Conservation (phyloP, 2,329 filamentous ascomycete genomes). For the Verticillium zaregamsianum region DNA sequence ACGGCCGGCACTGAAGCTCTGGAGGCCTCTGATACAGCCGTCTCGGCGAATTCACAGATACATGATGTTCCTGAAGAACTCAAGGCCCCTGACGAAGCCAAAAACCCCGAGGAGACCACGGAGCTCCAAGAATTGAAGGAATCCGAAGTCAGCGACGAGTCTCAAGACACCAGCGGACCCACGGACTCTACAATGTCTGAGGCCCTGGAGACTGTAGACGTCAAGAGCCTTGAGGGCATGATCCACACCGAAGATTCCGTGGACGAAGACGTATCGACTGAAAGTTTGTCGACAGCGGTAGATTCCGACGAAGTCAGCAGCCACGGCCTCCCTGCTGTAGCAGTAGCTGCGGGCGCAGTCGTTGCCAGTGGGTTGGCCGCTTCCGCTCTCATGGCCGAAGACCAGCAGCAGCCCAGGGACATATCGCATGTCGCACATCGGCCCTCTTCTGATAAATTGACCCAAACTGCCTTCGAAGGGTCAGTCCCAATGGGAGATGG, state of each 20-base stretch:
- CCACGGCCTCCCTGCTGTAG: neutral
- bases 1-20: neutral
- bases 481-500: neutral
- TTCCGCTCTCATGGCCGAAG: neutral
- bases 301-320: neutral
- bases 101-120: neutral
- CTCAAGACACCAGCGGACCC: neutral
- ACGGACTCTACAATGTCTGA: too few relatives aligned
- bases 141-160: neutral
- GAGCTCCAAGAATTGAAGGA: too few relatives aligned
- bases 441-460: conserved; percentile 11
- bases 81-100: neutral
- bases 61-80: neutral
- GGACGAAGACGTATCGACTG: neutral
- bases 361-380: conserved; percentile 1
- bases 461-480: conserved; percentile 6
- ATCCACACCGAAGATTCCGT: neutral
- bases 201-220: neutral
- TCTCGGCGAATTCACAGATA: neutral
- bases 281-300: neutral
- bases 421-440: conserved; percentile 1
- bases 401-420: neutral
- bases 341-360: conserved; percentile 1
- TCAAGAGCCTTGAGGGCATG: neutral
- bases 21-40: neutral